Conservation (phyloP, 768 basidiomycete genomes). For the Mycena venus region DNA sequence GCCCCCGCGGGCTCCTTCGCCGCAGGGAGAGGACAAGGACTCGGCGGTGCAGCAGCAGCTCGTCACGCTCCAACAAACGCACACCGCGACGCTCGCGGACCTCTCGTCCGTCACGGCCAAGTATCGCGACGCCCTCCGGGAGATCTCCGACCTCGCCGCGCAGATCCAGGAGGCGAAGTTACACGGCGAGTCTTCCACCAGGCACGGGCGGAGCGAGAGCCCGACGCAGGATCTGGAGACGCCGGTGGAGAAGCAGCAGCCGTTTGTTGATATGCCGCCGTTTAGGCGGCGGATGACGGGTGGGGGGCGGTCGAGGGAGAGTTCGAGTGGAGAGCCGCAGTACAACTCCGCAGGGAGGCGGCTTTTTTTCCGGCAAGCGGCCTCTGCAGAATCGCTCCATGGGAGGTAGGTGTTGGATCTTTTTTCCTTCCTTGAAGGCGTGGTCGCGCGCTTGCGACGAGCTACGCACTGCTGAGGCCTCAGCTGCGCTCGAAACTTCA, state of each 20-base stretch:
- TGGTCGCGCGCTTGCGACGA: background rate
- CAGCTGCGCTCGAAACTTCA: background rate
- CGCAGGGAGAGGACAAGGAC: too few relatives aligned
- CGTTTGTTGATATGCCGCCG: constrained; percentile 50
- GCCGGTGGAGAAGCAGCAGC: constrained; percentile 57
- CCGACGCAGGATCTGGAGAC: constrained; percentile 49
- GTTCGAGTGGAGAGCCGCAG: constrained; percentile 55
- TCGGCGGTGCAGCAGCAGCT: constrained; percentile 66
- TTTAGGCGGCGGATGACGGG: constrained; percentile 68
- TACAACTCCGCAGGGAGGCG: constrained; percentile 68
- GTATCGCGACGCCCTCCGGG: constrained; percentile 89
- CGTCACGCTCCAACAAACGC: constrained; percentile 82
- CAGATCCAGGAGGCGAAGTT: constrained; percentile 92
- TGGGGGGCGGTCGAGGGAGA: constrained; percentile 61
- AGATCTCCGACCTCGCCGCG: constrained; percentile 93
- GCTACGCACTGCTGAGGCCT: background rate
- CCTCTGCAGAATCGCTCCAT: constrained; percentile 90
- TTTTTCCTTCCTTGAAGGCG: background rate
- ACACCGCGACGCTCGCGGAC: constrained; percentile 84
- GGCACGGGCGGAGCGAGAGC: constrained; percentile 49
- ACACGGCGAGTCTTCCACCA: constrained; percentile 50
- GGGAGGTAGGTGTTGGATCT: constrained; percentile 72
- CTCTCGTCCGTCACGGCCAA: constrained; percentile 83
- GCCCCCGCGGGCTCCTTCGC: too few relatives aligned
- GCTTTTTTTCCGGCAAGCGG: constrained; percentile 90